phyloP scores from a whole-genome alignment of 179 eudicot genomes.

The Sideroxylon spinosum region DNA sequence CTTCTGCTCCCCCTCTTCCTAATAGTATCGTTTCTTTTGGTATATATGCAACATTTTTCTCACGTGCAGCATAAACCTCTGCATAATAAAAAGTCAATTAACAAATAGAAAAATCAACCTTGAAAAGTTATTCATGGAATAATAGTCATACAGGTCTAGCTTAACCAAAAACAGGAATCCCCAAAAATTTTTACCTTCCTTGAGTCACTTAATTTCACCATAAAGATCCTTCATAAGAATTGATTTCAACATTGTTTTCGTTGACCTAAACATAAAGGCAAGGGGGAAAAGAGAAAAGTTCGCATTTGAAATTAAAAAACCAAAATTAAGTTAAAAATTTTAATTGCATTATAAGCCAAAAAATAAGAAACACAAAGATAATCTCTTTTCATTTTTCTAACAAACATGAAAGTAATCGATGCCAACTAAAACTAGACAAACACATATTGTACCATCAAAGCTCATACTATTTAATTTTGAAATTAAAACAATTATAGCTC shows the following conservation, averaged over 20 bases:
- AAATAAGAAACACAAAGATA: not conserved
- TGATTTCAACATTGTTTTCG: slow-evolving; percentile 97
- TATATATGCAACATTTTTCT: slow-evolving; percentile 91
- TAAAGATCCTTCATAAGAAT: slow-evolving; percentile 93
- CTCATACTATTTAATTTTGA: not conserved
- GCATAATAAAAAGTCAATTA: slow-evolving; percentile 19
- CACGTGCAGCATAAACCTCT: slow-evolving; percentile 97
- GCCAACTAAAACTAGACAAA: not conserved
- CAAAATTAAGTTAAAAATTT: not conserved
- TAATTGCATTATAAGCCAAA: not conserved
- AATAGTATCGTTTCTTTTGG: slow-evolving; percentile 96
- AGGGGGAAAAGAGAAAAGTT: not conserved
- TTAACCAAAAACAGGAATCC: slow-evolving; percentile 2
- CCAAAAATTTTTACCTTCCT: slow-evolving; percentile 47
- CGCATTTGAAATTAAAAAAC: too few species aligned
- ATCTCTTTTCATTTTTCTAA: too few species aligned
- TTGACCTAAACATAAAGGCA: slow-evolving; percentile 49
- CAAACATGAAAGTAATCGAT: too few species aligned
- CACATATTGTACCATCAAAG: slow-evolving; percentile 3
- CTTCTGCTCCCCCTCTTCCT: slow-evolving; percentile 91
- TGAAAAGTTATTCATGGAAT: not conserved
- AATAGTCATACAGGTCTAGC: not conserved
- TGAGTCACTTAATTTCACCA: slow-evolving; percentile 89
- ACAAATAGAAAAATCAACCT: not conserved
- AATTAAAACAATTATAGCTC: not conserved